Base-by-base conservation (phyloP, 116 monocot genomes). In the Zostera marina region DNA sequence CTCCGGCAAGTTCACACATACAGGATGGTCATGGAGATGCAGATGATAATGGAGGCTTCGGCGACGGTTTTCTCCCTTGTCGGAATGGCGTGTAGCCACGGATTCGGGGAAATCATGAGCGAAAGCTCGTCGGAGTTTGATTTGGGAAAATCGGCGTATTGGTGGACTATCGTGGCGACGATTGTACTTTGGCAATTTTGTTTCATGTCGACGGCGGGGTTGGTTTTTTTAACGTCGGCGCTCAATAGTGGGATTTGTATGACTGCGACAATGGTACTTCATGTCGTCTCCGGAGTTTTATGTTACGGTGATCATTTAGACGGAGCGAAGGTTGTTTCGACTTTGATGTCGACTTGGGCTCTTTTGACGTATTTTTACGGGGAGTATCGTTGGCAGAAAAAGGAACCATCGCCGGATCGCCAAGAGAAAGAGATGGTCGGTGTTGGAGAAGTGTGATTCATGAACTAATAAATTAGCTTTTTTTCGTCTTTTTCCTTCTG, bases 161-260 rank as follows among this genome's bases (percentile, higher is more conserved):
- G 76, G 74, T 22, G 4, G 41, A 60, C 58, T 53, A 45, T 82
- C 12, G 71, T 11, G 15, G 66, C 57, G 8, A 73, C 64, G 17
- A 62, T 72, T n/a, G 68, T 69, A 12, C 26, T 47, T 7, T 87
- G 87, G 87, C 87, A 87, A 63, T 20, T 79, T 47, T 73, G 71
- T 61, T 87, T 87, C 72, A 67, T 82, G 76, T 82, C 79, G 52
- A 87, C 82, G 10, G 76, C 87, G 0, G 82, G 87, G 60, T 57
- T 77, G 74, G 72, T 87, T 40, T 87, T 74, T 70, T 44, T 82
- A 40, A 87, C 87, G 55, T 67, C 87, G 11, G 79, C 82, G 2
- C 59, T 87, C 10, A 82, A 76, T 49, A 68, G 87, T 49, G 87
- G 87, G 16, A 74, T 87, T 17, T 82, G 74, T 70, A 82, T 74